These are phyloP conservation scores for Yamadazyma olivae DNA, from an alignment of 805 yeast genomes.

Conservation along the genomic window DNA sequence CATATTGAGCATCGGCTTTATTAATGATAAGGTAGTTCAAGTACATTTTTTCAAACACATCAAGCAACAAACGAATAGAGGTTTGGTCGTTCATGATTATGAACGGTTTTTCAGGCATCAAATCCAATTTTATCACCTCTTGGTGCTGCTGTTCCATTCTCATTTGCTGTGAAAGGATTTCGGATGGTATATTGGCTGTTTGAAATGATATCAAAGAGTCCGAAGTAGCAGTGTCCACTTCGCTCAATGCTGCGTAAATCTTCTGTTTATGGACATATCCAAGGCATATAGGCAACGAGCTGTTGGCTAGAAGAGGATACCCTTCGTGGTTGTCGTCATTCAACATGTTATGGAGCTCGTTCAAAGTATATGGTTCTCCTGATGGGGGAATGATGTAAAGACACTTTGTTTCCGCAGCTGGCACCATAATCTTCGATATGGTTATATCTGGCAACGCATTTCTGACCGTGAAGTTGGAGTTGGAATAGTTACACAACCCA, in stretches of 20 bases:
- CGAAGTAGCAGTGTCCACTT: constrained; percentile 2
- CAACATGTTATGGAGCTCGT: constrained; percentile 17
- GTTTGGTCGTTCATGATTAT: constrained; percentile 27
- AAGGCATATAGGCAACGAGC: constrained; percentile 21
- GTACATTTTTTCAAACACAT: constrained; percentile 36
- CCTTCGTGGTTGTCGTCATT: constrained; percentile 40
- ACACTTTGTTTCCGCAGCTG: constrained; percentile 24
- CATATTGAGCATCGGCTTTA: constrained; percentile 7
- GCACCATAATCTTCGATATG: constrained; percentile 27
- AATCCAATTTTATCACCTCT: constrained; percentile 11
- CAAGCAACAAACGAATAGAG: constrained; percentile 30
- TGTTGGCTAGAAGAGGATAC: constrained; percentile 32
- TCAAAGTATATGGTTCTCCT: constrained; percentile 20
- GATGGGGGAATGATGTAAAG: constrained; percentile 22
- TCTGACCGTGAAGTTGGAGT: constrained; percentile 23
- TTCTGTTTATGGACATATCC: constrained; percentile 35
- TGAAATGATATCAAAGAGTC: constrained; percentile 19
- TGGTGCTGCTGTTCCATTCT: constrained; percentile 17
- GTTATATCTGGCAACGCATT: constrained; percentile 32
- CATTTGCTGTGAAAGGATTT: constrained; percentile 22
- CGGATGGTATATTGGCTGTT: constrained; percentile 14
- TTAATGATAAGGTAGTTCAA: constrained; percentile 33
- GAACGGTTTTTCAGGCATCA: constrained; percentile 20
- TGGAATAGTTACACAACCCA: constrained; percentile 34
- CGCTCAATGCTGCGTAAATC: constrained; percentile 12